Evolutionary conservation across 257 asterid species (phyloP).

Genomic region (Echites panduratus): DNA sequence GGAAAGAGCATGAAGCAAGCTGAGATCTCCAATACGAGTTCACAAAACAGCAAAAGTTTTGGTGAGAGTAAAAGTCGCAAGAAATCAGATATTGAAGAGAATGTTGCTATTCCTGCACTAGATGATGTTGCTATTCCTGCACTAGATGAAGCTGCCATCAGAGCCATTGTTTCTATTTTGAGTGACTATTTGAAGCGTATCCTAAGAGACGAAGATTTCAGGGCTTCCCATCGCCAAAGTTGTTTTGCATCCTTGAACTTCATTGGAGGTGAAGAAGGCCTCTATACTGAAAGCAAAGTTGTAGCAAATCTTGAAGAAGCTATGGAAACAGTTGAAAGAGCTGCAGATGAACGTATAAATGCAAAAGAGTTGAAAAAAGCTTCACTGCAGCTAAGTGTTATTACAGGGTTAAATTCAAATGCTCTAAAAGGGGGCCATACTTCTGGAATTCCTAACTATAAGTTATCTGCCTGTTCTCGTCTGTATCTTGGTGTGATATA

Average conservation of each 20-base stretch:
- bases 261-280: conserved; percentile 34
- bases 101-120: conserved; percentile 46
- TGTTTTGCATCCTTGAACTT: conserved; percentile 49
- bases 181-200: conserved; percentile 44
- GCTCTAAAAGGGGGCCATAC: conserved; percentile 54
- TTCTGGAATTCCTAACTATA: conserved; percentile 57
- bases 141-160: conserved; percentile 65
- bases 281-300: conserved; percentile 44
- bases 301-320: conserved; percentile 67
- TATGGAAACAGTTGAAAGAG: conserved; percentile 57
- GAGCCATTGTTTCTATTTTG: conserved; percentile 67
- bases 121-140: conserved; percentile 71
- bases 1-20: conserved; percentile 19
- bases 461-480: conserved; percentile 89
- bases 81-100: conserved; percentile 31
- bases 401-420: conserved; percentile 61
- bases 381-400: conserved; percentile 73
- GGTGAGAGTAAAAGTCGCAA: conserved; percentile 28
- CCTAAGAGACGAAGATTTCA: conserved; percentile 51
- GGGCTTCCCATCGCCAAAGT: conserved; percentile 55
- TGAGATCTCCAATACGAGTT: conserved; percentile 21
- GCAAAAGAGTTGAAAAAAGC: conserved; percentile 65
- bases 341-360: conserved; percentile 43
- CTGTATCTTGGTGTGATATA: conserved; percentile 70
- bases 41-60: conserved; percentile 11